Percentiles rank a stretch among this genome's conserved stretches.
These are phyloP conservation scores for Lactarius indigo DNA, from an alignment of 768 basidiomycete genomes.

Conservation along the genomic window DNA sequence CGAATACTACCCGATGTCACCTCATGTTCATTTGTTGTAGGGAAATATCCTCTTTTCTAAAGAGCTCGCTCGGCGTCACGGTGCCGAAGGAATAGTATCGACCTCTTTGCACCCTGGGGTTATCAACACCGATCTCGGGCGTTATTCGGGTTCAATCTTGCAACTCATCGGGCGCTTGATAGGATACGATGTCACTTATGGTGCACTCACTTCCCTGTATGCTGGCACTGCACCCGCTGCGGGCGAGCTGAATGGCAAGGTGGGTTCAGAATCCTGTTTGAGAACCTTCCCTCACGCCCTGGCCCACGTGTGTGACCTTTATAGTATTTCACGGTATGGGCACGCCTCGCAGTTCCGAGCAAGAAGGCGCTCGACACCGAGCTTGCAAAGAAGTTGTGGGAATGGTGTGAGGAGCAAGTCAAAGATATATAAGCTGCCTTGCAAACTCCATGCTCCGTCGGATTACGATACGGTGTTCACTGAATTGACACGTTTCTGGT, in stretches of 20 bases:
- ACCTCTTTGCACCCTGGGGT: conserved; percentile 14
- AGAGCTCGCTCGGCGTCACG: conserved; percentile 30
- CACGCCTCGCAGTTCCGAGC: conserved; percentile 13
- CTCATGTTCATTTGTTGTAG: not conserved
- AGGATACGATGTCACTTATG: not conserved
- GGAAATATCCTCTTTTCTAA: conserved; percentile 30
- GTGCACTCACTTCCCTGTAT: conserved; percentile 10
- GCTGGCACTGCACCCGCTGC: conserved; percentile 3
- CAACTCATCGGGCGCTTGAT: not conserved
- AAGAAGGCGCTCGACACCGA: conserved; percentile 16
- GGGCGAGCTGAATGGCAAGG: conserved; percentile 10
- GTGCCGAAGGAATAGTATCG: conserved; percentile 27
- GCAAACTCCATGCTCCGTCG: too few relatives aligned
- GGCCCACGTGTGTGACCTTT: too few relatives aligned
- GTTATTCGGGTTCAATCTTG: not conserved
- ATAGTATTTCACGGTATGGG: conserved; percentile 21
- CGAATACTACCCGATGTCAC: not conserved
- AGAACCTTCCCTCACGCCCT: not conserved
- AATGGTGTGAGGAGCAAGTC: conserved; percentile 28
- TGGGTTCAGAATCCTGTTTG: not conserved
- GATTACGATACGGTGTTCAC: too few relatives aligned
- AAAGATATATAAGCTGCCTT: not conserved
- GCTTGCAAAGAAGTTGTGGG: conserved; percentile 26
- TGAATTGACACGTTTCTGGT: too few relatives aligned
- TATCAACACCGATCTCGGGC: not conserved